These are phyloP conservation scores for Ophiocordyceps camponoti-floridani DNA, from an alignment of 2,329 filamentous ascomycete genomes.

Conservation along the genomic window DNA sequence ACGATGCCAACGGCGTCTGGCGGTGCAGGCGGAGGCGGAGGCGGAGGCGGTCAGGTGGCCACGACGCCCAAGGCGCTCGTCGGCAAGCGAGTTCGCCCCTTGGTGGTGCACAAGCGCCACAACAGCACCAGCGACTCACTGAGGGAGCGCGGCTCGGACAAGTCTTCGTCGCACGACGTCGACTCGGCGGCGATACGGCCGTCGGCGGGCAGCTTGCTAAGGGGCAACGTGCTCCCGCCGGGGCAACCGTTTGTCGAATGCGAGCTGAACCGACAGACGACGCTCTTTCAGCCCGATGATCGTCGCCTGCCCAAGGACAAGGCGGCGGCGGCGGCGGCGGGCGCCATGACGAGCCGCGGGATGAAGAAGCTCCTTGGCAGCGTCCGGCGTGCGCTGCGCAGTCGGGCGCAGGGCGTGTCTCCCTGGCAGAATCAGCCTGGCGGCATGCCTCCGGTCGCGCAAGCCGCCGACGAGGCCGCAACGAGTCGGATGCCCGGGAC, in stretches of 20 bases:
- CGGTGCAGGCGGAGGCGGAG: slow-evolving; percentile 11
- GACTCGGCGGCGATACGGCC: slow-evolving; percentile 45
- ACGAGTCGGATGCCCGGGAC: slow-evolving; percentile 41
- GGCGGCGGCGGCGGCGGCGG: slow-evolving; percentile 28
- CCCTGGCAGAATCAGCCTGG: slow-evolving; percentile 28
- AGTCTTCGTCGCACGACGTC: slow-evolving; percentile 30
- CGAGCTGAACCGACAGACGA: slow-evolving; percentile 36
- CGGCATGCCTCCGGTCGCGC: slow-evolving; percentile 28
- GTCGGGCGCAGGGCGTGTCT: slow-evolving; percentile 24
- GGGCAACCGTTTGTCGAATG: slow-evolving; percentile 64
- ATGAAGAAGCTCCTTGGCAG: slow-evolving; percentile 78
- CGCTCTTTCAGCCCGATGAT: slow-evolving; percentile 25
- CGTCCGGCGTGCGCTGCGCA: slow-evolving; percentile 67
- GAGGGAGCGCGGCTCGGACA: slow-evolving; percentile 44
- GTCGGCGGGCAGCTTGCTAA: slow-evolving; percentile 68
- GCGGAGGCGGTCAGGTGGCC: slow-evolving; percentile 23
- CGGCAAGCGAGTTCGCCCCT: slow-evolving; percentile 40
- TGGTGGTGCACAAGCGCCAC: slow-evolving; percentile 57
- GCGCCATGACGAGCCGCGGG: slow-evolving; percentile 50
- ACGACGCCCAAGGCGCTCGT: slow-evolving; percentile 38
- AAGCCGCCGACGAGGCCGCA: slow-evolving; percentile 26
- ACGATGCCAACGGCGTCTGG: slow-evolving; percentile 28
- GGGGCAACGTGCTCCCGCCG: slow-evolving; percentile 71
- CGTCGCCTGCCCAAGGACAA: slow-evolving; percentile 24
- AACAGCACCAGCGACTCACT: slow-evolving; percentile 77